Base-by-base conservation (phyloP, 169 alveolate genomes). In the Plasmodium cynomolgi region DNA sequence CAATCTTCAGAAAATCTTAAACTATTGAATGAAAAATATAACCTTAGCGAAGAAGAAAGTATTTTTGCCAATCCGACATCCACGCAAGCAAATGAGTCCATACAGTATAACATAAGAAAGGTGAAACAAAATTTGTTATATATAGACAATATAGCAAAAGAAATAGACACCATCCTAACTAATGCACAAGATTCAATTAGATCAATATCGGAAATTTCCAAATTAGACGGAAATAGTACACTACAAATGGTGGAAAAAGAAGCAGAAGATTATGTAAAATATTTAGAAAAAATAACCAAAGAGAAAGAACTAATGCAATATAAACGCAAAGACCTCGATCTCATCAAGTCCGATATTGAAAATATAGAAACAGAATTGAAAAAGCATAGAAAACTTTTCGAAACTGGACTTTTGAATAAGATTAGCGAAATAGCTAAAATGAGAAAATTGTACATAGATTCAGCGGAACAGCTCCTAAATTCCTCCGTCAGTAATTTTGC, bases 321-420 rank as follows among this genome's bases (percentile, higher is more conserved):
- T 5, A 33, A 15, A 31, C 34, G 15, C 20, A 79, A 79, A 34
- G 29, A 15, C 20, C 23, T 79, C 33, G 31, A 79, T 39, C 72
- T n/a, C 37, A 20, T 79, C 1, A 79, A 79, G 15, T 79, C 84
- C 23, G 34, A 31, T 33, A 37, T 79, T 79, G 17, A 6, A 79
- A 39, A 79, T 79, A 79, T 79, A 20, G 84, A 31, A 79, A 79
- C 20, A 23, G 29, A 79, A 17, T 13, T 79, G 56, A 39, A 79
- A 33, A 13, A 79, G 29, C 11, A 79, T 79, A 79, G 50, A 7
- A 79, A 79, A 39, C 8, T 39, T 79, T 79, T 34, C 20, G 84
- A 79, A n/a, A 79, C 29, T 37, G 84, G 62, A 79, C 39, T 79
- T 79, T 1, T 79, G 56, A 50, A 79, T 17, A 79, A 79, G 56